Evolutionary conservation across 75 land plant genomes (phyloP).

Genomic region (Adiantum capillusveneris): DNA sequence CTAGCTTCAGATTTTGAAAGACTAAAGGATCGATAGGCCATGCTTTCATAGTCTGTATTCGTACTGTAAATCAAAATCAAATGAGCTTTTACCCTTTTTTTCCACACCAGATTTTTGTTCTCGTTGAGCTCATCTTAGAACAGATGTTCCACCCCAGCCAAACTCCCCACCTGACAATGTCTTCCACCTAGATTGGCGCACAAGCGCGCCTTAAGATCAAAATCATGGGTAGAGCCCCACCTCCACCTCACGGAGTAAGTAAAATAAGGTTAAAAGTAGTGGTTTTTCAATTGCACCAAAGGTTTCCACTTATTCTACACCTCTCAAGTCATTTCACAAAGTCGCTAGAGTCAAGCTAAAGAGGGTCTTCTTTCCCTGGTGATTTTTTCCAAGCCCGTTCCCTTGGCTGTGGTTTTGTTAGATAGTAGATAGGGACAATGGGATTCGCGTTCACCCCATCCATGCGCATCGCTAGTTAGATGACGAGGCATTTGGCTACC

Average conservation of each 20-base stretch:
- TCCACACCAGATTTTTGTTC: constrained; percentile 13
- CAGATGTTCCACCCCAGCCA: constrained; percentile 3
- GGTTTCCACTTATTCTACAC: constrained; percentile 20
- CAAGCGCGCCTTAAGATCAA: constrained; percentile 12
- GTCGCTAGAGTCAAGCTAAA: constrained; percentile 14
- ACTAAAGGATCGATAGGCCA: constrained; percentile 55
- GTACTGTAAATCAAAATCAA: constrained; percentile 26
- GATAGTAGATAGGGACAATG: constrained; percentile 25
- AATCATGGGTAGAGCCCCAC: constrained; percentile 3
- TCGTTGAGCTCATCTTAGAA: constrained; percentile 7
- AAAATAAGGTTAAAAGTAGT: constrained; percentile 7
- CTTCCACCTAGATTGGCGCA: constrained; percentile 3
- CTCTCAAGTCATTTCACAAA: constrained; percentile 14
- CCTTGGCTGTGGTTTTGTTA: constrained; percentile 38
- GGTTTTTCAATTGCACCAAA: constrained; percentile 11
- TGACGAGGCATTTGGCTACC: constrained; percentile 10
- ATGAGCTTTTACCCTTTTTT: constrained; percentile 11
- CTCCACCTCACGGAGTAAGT: constrained; percentile 9
- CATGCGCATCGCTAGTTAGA: constrained; percentile 35
- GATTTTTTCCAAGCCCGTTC: constrained; percentile 29
- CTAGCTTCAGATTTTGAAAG: constrained; percentile 42
- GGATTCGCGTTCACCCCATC: constrained; percentile 39
- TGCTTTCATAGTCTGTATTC: constrained; percentile 40
- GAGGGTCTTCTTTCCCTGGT: constrained; percentile 30
- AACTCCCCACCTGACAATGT: constrained; percentile 6